Conservation (phyloP, 2,329 filamentous ascomycete species). For the Sporothrix globosa region DNA sequence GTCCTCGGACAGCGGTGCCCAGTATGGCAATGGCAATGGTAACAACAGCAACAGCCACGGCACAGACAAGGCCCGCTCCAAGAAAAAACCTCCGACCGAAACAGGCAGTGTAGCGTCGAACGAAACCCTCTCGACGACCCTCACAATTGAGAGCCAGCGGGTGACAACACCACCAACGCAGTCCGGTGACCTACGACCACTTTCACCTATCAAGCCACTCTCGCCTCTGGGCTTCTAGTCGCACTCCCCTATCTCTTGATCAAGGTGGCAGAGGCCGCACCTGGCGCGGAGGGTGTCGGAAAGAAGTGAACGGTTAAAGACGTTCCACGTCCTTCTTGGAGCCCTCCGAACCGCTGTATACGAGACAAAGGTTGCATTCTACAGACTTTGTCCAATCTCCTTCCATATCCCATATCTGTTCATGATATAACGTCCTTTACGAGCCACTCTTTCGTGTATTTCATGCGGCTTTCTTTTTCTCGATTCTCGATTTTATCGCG, state of each 20-base stretch:
- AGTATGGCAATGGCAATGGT: slow-evolving; percentile 44
- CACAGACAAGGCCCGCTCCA: slow-evolving; percentile 39
- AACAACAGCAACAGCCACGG: slow-evolving; percentile 33
- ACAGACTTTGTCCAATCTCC: slow-evolving; percentile 1
- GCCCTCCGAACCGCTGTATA: slow-evolving; percentile 11
- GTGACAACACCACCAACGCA: slow-evolving; percentile 44
- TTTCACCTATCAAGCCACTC: slow-evolving; percentile 68
- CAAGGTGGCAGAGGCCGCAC: not conserved
- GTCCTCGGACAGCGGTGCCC: slow-evolving; percentile 68
- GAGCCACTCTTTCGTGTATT: slow-evolving; percentile 25
- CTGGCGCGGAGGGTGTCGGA: not conserved
- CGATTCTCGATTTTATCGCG: not conserved
- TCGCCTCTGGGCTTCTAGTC: slow-evolving; percentile 62
- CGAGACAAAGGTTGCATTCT: not conserved
- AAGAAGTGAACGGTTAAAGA: not conserved
- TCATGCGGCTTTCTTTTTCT: slow-evolving; percentile 10
- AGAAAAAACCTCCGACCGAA: slow-evolving; percentile 50
- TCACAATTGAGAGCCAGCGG: slow-evolving; percentile 52
- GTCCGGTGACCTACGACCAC: slow-evolving; percentile 54
- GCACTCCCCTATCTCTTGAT: not conserved
- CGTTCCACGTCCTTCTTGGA: not conserved
- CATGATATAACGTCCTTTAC: slow-evolving; percentile 35
- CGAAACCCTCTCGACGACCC: slow-evolving; percentile 51
- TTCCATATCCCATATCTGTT: slow-evolving; percentile 22
- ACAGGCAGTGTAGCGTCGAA: slow-evolving; percentile 52